A percentile compares a stretch with the other conserved stretches of the same genome.
Conservation (phyloP, 768 basidiomycete species). For the Boletus speciosus region DNA sequence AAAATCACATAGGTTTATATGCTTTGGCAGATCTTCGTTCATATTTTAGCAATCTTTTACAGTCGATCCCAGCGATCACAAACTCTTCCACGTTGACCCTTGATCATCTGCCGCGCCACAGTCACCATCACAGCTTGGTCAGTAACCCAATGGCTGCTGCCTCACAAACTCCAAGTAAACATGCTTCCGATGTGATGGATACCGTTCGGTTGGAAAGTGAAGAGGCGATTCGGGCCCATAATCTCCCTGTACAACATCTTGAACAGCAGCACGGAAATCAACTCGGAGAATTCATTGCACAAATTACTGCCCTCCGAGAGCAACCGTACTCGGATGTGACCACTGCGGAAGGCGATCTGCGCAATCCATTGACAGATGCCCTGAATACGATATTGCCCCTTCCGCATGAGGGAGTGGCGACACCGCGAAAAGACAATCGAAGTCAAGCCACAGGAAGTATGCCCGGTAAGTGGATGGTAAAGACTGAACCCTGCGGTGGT, state of each 20-base stretch:
- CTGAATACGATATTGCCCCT: background rate
- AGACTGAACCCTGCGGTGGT: background rate
- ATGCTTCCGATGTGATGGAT: too few species aligned
- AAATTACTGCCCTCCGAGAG: background rate
- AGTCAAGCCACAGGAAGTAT: background rate
- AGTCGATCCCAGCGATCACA: background rate
- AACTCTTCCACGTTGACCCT: background rate
- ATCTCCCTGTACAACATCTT: background rate
- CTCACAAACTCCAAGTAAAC: background rate
- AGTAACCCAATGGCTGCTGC: background rate
- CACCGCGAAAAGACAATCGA: background rate
- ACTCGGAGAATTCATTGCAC: background rate
- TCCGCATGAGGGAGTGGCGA: background rate
- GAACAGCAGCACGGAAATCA: background rate
- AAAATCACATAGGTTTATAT: background rate
- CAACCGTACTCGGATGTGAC: background rate
- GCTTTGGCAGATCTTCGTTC: background rate
- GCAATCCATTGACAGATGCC: background rate
- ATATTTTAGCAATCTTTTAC: background rate
- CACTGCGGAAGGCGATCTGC: background rate
- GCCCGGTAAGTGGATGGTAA: background rate
- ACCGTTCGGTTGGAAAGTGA: background rate
- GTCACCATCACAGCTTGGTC: background rate
- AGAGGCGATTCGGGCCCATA: background rate
- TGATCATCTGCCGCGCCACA: background rate